Evolutionary conservation across 139 green algal species (phyloP), one percentile per base, ranked within the genome.

Genomic region (Auxenochlorella pyrenoidosa): DNA sequence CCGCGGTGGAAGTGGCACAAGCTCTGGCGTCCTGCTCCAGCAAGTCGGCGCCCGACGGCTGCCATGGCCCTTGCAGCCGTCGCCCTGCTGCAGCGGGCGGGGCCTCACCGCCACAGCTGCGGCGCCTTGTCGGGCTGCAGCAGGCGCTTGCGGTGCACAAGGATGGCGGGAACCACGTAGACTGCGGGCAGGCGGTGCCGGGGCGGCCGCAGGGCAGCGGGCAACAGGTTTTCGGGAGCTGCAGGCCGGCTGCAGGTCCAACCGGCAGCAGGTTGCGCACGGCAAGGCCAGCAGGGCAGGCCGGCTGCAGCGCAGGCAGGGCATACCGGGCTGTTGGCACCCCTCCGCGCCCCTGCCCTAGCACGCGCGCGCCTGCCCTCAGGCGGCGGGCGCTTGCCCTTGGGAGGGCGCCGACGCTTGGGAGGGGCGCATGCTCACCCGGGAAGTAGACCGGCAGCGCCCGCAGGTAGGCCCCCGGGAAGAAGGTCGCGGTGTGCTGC

Each of bases 121-220:
- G 88, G 54, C 60, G 91, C 89, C 26, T 44, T 75, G 54, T 66
- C 63, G 66, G 59, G 83, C 36, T 86, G 79, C 66, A 97, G 73
- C 84, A 99, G 89, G 38, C 86, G 77, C 65, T 92, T 81, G 81
- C 97, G 92, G 91, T 99, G 97, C 79, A 99, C 96, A 76, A 99
- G 91, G 54, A 98, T 59, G n/a, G 90, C 92, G 1, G 94, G 91
- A 30, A 96, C 84, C 24, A 96, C n/a, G 73, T 96, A 96, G 21
- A 96, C 93, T 36, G 94, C 19, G 43, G 66, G 66, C 8, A 30
- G 24, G 41, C 94, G 26, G 24, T 34, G 60, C 60, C 60, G 26
- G 4, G 26, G 60, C 15, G 66, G 66, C 66, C 15, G 30, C 2
- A 6, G 28, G 30, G 24, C 30, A 40, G 30, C 4, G 30, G 28